A percentile compares a stretch with the other conserved stretches of the same genome.
These are phyloP conservation scores for Oryza australiensis DNA, from an alignment of 176 grass and related monocot species.

Conservation along the genomic window DNA sequence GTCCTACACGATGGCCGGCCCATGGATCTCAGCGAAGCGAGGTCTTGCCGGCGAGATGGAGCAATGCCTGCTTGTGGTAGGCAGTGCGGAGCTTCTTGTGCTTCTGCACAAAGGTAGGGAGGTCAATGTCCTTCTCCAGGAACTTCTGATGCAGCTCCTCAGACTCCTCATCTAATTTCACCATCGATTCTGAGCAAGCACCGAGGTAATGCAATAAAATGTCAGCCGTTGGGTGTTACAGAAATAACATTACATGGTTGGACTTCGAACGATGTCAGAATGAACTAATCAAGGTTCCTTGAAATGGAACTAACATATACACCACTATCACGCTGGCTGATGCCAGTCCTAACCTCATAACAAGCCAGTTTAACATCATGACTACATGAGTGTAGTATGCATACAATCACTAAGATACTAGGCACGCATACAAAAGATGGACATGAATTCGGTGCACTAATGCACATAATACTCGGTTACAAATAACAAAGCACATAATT, in stretches of 20 bases:
- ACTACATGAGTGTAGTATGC: not conserved
- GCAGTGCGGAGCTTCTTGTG: constrained; percentile 76
- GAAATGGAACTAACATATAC: not conserved
- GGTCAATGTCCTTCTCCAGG: constrained; percentile 73
- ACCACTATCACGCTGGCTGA: not conserved
- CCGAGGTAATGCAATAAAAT: not conserved
- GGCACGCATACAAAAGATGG: not conserved
- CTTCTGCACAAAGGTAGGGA: constrained; percentile 73
- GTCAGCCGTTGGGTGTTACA: no score
- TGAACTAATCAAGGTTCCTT: not conserved
- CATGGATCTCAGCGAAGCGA: constrained; percentile 46
- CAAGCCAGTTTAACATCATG: not conserved
- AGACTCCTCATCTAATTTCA: constrained; percentile 69
- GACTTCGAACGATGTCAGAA: not conserved
- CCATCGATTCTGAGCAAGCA: constrained; percentile 48
- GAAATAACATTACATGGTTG: not conserved
- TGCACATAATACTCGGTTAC: not conserved
- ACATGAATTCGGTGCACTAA: not conserved
- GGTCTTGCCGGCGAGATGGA: constrained; percentile 78
- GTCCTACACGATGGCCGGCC: not conserved
- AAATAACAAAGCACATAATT: not conserved
- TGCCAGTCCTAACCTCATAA: not conserved
- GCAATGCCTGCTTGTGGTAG: constrained; percentile 74
- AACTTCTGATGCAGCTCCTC: constrained; percentile 68
- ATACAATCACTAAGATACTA: no score